Conservation (phyloP, 2,329 filamentous ascomycete species). For the Aspergillus neotritici region DNA sequence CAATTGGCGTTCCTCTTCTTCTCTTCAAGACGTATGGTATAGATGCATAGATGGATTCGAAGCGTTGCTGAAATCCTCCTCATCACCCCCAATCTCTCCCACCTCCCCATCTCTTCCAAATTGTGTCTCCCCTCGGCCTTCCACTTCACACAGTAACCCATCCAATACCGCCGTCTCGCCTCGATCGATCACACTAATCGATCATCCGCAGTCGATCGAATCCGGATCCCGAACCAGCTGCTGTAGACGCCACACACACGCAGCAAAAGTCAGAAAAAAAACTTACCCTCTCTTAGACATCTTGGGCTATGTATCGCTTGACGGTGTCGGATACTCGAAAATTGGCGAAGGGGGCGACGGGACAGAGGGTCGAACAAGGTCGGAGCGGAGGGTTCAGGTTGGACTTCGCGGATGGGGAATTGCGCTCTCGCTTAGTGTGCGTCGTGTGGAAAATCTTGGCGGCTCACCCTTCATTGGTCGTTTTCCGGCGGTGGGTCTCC, state of each 20-base stretch:
- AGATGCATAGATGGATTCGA: no score
- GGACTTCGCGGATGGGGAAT: constrained; percentile 26
- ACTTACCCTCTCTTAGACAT: constrained; percentile 51
- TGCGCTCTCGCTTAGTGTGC: constrained; percentile 44
- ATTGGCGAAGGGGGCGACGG: constrained; percentile 28
- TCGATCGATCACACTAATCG: constrained; percentile 1
- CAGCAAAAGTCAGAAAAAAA: constrained; percentile 11
- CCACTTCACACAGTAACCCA: neutral
- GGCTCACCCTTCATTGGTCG: constrained; percentile 21
- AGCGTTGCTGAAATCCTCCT: no score
- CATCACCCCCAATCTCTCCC: neutral
- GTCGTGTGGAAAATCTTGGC: constrained; percentile 41
- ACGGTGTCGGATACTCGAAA: constrained; percentile 34
- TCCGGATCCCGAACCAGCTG: constrained; percentile 11
- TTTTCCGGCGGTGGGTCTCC: constrained; percentile 3
- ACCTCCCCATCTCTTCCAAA: constrained; percentile 1
- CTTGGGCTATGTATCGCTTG: constrained; percentile 39
- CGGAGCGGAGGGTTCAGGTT: constrained; percentile 20
- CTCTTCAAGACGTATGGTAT: no score
- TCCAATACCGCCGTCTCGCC: neutral
- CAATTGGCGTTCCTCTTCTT: no score
- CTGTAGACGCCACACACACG: constrained; percentile 8
- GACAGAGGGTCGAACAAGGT: constrained; percentile 14
- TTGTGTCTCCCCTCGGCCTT: no score
- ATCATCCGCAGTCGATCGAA: constrained; percentile 1